Conservation (phyloP, 2,329 filamentous ascomycete species). For the Ascochyta clinopodiicola region DNA sequence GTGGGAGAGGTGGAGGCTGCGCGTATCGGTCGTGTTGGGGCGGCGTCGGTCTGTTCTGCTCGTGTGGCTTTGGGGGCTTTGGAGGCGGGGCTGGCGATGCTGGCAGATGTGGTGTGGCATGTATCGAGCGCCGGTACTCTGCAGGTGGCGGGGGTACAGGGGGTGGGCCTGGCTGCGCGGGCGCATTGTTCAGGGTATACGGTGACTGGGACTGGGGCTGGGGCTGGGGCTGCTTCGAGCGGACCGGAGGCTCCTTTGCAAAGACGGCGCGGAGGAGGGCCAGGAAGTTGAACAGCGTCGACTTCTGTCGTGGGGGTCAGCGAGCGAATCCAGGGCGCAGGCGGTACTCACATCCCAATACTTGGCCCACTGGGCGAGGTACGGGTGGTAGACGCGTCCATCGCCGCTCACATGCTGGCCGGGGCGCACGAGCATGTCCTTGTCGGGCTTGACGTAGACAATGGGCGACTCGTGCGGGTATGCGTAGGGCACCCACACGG, state of each 20-base stretch:
- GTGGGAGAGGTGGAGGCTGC: conserved; percentile 44
- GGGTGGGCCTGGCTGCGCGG: conserved; percentile 40
- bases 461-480: conserved; percentile 88
- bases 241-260: conserved; percentile 90
- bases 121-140: conserved; percentile 53
- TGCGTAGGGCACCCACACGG: conserved; percentile 89
- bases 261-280: conserved; percentile 85
- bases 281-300: conserved; percentile 81
- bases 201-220: conserved; percentile 34
- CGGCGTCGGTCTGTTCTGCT: conserved; percentile 32
- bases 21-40: conserved; percentile 37
- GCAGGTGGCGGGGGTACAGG: conserved; percentile 73
- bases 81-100: conserved; percentile 53
- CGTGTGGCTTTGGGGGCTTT: conserved; percentile 54
- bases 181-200: conserved; percentile 29
- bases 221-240: conserved; percentile 63
- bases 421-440: conserved; percentile 86
- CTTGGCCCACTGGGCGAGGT: conserved; percentile 85
- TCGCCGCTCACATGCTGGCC: conserved; percentile 96
- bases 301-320: conserved; percentile 65
- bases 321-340: not conserved
- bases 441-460: conserved; percentile 85
- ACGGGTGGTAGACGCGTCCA: conserved; percentile 93
- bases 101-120: conserved; percentile 41
- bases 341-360: conserved; percentile 81